Base-by-base conservation (phyloP, 78 protist species). In the Diacronema lutheri region DNA sequence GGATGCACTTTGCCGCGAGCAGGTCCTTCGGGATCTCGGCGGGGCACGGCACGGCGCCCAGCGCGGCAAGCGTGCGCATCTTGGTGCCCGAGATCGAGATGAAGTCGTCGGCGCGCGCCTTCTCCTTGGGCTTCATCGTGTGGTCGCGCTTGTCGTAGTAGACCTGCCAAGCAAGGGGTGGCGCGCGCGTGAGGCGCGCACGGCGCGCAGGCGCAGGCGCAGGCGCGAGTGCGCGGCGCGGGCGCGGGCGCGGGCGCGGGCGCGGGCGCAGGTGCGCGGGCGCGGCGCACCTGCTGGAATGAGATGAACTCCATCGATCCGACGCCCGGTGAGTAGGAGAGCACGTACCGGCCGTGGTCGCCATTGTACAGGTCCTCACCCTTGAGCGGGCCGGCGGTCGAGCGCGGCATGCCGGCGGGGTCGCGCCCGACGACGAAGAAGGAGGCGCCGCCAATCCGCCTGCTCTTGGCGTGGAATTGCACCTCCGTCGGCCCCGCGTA, bases 401-500 rank as follows among this genome's bases (percentile, higher is more conserved):
- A 66, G 37, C 57, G 35, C 31, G 81, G 61, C 74, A 87, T 60
- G 62, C 90, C 90, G 5, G 90, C 90, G 26, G 90, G 90, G 86
- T 87, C 90, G 40, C 90, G 84, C 20, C 90, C 90, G 57, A 81
- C 84, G 66, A 81, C 65, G 86, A 79, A 87, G 76, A 37, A 87
- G 35, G 66, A 41, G 60, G 90, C 90, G 50, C 90, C 90, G n/a
- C 23, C 90, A 60, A 44, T 38, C 9, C 85, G 50, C 23, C 90
- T 46, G 33, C 78, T 61, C 85, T 86, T 86, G 41, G 84, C 81
- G 72, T 86, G 90, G 76, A 86, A 86, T 64, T 78, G 90, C 19
- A 86, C 86, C 85, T 86, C 90, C 5, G 90, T 86, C 33, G 90
- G 90, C 11, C 90, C 90, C 21, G 90, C 83, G 77, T 86, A 86